Evolutionary conservation across 495 filamentous ascomycete genomes (phyloP).

Genomic region (Penicillium tannophilum): DNA sequence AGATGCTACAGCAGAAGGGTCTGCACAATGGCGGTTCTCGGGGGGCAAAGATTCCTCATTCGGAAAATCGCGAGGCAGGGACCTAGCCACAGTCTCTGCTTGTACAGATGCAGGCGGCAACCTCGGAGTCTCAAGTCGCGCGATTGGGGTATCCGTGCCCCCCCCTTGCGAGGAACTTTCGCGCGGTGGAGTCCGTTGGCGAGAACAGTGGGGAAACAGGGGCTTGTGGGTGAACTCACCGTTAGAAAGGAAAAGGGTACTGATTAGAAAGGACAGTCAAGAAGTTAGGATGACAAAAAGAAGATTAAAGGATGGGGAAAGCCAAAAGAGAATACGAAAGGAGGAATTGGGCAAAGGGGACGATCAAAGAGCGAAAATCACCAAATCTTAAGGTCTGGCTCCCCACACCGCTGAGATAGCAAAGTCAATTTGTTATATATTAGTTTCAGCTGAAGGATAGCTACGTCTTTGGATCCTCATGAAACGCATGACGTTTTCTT

Average conservation of each 20-base stretch:
- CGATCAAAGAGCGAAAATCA: slow-evolving; percentile 11
- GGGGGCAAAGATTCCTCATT: slow-evolving; percentile 16
- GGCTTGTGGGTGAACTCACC: slow-evolving; percentile 16
- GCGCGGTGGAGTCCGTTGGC: slow-evolving; percentile 27
- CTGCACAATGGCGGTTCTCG: slow-evolving; percentile 9
- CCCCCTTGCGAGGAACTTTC: slow-evolving; percentile 30
- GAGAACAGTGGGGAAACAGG: slow-evolving; percentile 25
- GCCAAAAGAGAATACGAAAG: slow-evolving; percentile 3
- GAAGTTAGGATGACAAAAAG: slow-evolving; percentile 5
- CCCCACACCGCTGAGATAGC: slow-evolving; percentile 11
- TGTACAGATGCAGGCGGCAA: slow-evolving; percentile 5
- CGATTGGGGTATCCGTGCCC: slow-evolving; percentile 23
- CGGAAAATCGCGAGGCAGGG: slow-evolving; percentile 1
- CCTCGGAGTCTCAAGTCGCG: slow-evolving; percentile 18
- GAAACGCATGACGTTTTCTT: not conserved
- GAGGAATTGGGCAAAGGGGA: slow-evolving; percentile 5
- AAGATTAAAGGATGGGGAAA: slow-evolving; percentile 5
- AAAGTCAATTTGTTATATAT: not conserved
- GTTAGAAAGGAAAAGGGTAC: not conserved
- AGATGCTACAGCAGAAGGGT: slow-evolving; percentile 1
- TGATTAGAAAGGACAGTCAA: slow-evolving; percentile 4
- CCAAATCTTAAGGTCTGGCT: slow-evolving; percentile 7
- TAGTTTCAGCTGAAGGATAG: not conserved
- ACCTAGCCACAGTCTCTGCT: not conserved
- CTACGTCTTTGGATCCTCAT: not conserved